A percentile compares a stretch with the other conserved stretches of the same genome.
Conservation (phyloP, 1,284 basidiomycete species). For the Ganoderma boninense region DNA sequence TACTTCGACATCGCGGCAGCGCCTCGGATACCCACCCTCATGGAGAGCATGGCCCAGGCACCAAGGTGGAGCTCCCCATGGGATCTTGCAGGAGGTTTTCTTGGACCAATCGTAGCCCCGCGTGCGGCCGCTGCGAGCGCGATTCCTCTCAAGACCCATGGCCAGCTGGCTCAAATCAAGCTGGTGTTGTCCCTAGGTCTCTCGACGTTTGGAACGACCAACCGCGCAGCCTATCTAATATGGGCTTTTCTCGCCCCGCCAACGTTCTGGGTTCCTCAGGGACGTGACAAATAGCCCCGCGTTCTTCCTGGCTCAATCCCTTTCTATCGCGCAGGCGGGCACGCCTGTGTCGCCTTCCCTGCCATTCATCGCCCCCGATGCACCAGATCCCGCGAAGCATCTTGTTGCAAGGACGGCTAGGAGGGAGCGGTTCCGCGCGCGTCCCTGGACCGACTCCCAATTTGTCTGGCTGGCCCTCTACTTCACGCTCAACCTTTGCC, state of each 20-base stretch:
- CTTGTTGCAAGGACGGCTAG: conserved; percentile 5
- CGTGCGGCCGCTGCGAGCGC: conserved; percentile 1
- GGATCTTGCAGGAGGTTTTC: conserved; percentile 15
- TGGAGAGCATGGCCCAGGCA: background rate
- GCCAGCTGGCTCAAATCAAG: background rate
- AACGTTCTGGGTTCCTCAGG: conserved; percentile 32
- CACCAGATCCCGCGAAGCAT: conserved; percentile 25
- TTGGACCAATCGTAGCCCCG: conserved; percentile 8
- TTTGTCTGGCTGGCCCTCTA: conserved; percentile 80
- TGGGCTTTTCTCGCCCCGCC: conserved; percentile 33
- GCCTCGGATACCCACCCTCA: conserved; percentile 4
- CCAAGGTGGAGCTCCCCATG: conserved; percentile 9
- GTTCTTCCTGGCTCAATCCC: conserved; percentile 23
- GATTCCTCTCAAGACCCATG: conserved; percentile 11
- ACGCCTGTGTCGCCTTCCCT: conserved; percentile 31
- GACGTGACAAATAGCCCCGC: conserved; percentile 24
- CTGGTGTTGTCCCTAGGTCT: background rate
- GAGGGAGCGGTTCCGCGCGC: conserved; percentile 4
- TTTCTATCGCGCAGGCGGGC: conserved; percentile 19
- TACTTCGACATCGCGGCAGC: conserved; percentile 29
- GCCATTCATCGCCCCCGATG: conserved; percentile 35
- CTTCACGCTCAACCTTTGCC: conserved; percentile 87
- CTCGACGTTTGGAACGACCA: conserved; percentile 18
- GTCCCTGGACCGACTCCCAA: conserved; percentile 44
- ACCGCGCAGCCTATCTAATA: conserved; percentile 16